A percentile compares a stretch with the other conserved stretches of the same genome.
Evolutionary conservation across 73 alveolate genomes (phyloP).

Genomic region (Effrenium voratum): DNA sequence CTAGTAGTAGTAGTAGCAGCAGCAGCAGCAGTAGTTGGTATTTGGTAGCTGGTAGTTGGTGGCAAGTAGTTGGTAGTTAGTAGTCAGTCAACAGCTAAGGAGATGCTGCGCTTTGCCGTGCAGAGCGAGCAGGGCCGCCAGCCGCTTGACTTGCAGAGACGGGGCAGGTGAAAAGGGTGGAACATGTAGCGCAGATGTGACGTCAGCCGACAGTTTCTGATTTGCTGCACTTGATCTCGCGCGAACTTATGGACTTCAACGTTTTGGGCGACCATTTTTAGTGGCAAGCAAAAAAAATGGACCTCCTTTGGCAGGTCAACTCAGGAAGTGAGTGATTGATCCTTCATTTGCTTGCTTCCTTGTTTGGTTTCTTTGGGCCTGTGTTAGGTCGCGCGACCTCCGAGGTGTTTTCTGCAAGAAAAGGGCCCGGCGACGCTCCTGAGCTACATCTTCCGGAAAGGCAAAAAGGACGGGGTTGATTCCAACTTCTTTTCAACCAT

Average conservation of each 20-base stretch:
- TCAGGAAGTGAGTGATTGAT: neutral
- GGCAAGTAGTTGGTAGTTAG: neutral
- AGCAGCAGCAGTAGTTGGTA: neutral
- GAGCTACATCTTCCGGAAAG: slow-evolving; percentile 13
- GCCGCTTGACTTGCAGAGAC: neutral
- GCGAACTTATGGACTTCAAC: neutral
- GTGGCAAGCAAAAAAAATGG: neutral
- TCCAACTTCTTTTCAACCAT: neutral
- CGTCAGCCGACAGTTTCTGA: neutral
- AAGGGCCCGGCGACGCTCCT: neutral
- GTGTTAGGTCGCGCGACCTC: neutral
- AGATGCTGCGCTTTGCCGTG: slow-evolving; percentile 65
- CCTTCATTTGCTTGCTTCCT: neutral
- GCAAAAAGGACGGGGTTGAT: neutral
- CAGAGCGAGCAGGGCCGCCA: slow-evolving; percentile 37
- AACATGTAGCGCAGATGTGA: neutral
- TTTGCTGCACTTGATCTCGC: neutral
- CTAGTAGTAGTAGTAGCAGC: neutral
- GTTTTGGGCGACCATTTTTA: neutral
- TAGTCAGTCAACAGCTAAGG: neutral
- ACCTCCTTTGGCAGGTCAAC: neutral
- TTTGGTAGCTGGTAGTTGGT: neutral
- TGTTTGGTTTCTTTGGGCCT: neutral
- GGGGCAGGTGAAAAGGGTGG: neutral
- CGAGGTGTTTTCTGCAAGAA: neutral